phyloP scores from a whole-genome alignment of 2,329 filamentous ascomycete genomes.

The Sarocladium kiliense region DNA sequence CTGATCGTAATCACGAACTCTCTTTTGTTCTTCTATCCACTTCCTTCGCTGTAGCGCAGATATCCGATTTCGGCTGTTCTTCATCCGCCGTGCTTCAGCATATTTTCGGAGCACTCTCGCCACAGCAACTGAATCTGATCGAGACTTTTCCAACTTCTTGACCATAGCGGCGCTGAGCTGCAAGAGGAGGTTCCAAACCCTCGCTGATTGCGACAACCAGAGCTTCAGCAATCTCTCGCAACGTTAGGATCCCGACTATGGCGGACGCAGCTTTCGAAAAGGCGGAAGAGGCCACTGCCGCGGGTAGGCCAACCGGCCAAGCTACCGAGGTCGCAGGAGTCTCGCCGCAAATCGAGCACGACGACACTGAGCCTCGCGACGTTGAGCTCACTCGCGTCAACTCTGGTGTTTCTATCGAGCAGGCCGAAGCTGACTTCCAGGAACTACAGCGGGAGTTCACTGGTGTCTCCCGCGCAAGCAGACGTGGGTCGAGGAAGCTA shows the following conservation, averaged over 20 bases:
- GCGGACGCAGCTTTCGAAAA: conserved; percentile 24
- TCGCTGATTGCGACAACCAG: too few species aligned
- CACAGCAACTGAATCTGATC: background rate
- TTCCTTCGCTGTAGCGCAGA: background rate
- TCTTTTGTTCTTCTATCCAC: background rate
- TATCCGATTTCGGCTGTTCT: background rate
- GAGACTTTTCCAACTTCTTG: background rate
- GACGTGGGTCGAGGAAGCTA: conserved; percentile 12
- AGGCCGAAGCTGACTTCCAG: conserved; percentile 66
- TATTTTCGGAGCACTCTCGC: background rate
- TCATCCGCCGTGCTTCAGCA: background rate
- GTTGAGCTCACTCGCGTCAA: conserved; percentile 8
- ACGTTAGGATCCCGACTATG: conserved; percentile 15
- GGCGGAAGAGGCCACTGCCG: conserved; percentile 22
- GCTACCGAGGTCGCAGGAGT: conserved; percentile 14
- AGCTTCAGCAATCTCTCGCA: too few species aligned
- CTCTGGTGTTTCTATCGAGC: conserved; percentile 56
- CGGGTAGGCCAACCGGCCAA: conserved; percentile 15
- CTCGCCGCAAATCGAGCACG: conserved; percentile 15
- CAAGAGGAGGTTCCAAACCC: too few species aligned
- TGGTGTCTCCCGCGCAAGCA: conserved; percentile 48
- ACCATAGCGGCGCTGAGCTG: background rate
- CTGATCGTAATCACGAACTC: background rate
- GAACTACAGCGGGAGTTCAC: conserved; percentile 60
- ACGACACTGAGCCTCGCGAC: background rate